Percentiles rank a stretch among this genome's conserved stretches.
Evolutionary conservation across 2,329 filamentous ascomycete genomes (phyloP).

Genomic region (Colletotrichum tropicicola): DNA sequence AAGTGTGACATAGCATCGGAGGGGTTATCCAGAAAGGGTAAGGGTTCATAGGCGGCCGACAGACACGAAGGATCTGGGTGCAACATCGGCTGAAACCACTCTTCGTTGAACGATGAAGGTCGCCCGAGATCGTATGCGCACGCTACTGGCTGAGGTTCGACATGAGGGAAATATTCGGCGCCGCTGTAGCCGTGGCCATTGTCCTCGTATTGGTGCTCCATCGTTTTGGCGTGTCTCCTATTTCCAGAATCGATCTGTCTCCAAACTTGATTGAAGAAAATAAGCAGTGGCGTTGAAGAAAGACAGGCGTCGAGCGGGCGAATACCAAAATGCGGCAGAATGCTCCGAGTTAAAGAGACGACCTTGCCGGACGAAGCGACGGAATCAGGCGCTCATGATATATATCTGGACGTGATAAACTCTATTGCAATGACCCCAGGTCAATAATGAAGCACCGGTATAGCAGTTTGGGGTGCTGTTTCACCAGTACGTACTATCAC

Average conservation of each 20-base stretch:
- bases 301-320: background rate
- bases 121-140: background rate
- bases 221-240: background rate
- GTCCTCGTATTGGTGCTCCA: background rate
- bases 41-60: background rate
- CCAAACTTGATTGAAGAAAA: background rate
- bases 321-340: background rate
- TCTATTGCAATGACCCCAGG: background rate
- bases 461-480: conserved; percentile 1
- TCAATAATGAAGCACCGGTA: background rate
- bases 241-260: background rate
- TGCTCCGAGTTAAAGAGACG: background rate
- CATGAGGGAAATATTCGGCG: background rate
- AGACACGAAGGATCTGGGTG: background rate
- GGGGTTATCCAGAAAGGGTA: background rate
- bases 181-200: no score
- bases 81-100: conserved; percentile 8
- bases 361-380: background rate
- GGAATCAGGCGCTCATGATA: background rate
- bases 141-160: background rate
- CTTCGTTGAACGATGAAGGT: background rate
- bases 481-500: conserved; percentile 1
- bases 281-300: background rate
- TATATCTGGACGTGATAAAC: background rate
- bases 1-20: background rate